These are phyloP conservation scores for Cercospora canescens DNA, from an alignment of 2,329 filamentous ascomycete genomes.

Conservation along the genomic window DNA sequence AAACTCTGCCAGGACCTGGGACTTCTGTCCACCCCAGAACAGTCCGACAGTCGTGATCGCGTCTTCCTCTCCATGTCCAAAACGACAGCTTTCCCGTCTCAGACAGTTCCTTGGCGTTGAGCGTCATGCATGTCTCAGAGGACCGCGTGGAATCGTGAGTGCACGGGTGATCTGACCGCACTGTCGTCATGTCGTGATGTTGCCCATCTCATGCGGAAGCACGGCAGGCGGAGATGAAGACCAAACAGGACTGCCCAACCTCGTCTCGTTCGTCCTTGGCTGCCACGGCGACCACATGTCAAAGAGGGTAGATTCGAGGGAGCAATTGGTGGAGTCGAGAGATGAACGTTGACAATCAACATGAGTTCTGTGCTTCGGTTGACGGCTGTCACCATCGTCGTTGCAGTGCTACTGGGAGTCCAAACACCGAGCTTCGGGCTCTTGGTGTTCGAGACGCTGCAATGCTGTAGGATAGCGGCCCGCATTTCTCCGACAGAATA, in stretches of 20 bases:
- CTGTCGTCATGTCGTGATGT: not conserved
- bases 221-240: conserved; percentile 13
- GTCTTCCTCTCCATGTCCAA: not conserved
- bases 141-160: no score
- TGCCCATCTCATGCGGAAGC: conserved; percentile 6
- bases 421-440: not conserved
- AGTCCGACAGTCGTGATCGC: not conserved
- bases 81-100: not conserved
- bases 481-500: not conserved
- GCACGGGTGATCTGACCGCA: not conserved
- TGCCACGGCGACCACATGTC: not conserved
- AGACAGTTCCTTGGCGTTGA: not conserved
- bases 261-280: not conserved
- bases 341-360: not conserved
- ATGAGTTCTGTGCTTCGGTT: not conserved
- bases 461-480: not conserved
- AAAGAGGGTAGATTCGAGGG: not conserved
- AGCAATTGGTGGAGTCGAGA: not conserved
- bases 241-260: conserved; percentile 2
- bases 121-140: not conserved
- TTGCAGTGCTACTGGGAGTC: conserved; percentile 2
- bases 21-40: no score
- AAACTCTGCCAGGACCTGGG: not conserved
- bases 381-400: not conserved
- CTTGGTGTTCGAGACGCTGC: not conserved